These are phyloP conservation scores for Suillus weaverae DNA, from an alignment of 768 basidiomycete species.

Conservation along the genomic window DNA sequence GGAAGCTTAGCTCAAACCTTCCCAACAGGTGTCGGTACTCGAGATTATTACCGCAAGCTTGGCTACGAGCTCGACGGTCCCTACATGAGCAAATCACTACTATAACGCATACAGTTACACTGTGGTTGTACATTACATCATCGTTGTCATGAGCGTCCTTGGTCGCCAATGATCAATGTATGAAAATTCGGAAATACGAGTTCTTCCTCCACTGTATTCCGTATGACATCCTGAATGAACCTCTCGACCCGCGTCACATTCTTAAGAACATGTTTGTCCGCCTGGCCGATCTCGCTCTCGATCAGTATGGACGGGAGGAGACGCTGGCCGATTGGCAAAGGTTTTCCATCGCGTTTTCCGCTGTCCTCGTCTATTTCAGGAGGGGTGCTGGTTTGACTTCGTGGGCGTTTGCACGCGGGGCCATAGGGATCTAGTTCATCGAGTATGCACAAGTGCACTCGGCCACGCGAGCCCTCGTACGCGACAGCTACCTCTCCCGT, in stretches of 20 bases:
- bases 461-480: conserved; percentile 78
- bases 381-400: conserved; percentile 48
- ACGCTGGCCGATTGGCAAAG: conserved; percentile 77
- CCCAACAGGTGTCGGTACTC: conserved; percentile 81
- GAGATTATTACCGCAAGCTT: conserved; percentile 93
- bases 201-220: conserved; percentile 94
- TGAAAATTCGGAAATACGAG: conserved; percentile 96
- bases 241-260: conserved; percentile 94
- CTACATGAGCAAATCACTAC: conserved; percentile 91
- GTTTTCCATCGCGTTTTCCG: conserved; percentile 54
- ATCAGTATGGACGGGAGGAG: conserved; percentile 86
- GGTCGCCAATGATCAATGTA: conserved; percentile 61
- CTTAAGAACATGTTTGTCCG: conserved; percentile 92
- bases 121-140: conserved; percentile 8
- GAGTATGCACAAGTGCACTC: conserved; percentile 85
- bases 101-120: conserved; percentile 30
- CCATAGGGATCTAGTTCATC: conserved; percentile 88
- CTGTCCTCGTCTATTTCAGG: conserved; percentile 65
- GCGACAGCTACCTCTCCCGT: conserved; percentile 87
- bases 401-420: conserved; percentile 60
- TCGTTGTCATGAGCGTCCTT: conserved; percentile 12
- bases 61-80: conserved; percentile 96
- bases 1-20: conserved; percentile 9
- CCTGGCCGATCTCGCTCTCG: conserved; percentile 95
- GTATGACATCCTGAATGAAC: conserved; percentile 93